Percentiles rank a stretch among this genome's conserved stretches.
These are phyloP conservation scores for Ashbya aceris DNA, from an alignment of 1,139 yeast genomes.

Conservation along the genomic window DNA sequence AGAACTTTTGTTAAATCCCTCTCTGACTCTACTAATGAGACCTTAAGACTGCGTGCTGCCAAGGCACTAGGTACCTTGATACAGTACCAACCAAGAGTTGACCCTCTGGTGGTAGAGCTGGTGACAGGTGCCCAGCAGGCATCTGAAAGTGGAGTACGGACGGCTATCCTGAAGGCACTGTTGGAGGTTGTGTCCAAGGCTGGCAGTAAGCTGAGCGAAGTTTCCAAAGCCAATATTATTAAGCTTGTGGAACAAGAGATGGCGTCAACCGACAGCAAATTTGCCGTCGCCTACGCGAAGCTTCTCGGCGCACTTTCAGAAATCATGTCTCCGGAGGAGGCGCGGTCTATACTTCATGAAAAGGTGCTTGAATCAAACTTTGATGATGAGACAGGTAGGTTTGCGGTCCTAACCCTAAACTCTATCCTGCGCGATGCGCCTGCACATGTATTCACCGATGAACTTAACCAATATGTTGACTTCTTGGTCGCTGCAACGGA, in stretches of 20 bases:
- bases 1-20: constrained; percentile 92
- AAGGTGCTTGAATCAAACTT: constrained; percentile 43
- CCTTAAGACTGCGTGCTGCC: constrained; percentile 79
- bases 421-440: constrained; percentile 76
- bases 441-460: constrained; percentile 44
- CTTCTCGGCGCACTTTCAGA: constrained; percentile 70
- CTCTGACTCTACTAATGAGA: constrained; percentile 64
- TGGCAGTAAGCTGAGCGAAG: constrained; percentile 67
- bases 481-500: constrained; percentile 42
- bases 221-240: constrained; percentile 60
- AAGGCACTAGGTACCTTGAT: constrained; percentile 80
- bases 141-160: constrained; percentile 58
- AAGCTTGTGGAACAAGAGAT: constrained; percentile 71
- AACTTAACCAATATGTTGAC: constrained; percentile 40
- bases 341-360: constrained; percentile 45
- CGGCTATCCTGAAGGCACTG: constrained; percentile 79
- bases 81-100: constrained; percentile 86
- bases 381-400: constrained; percentile 39
- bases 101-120: constrained; percentile 79
- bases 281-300: constrained; percentile 68
- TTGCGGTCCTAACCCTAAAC: constrained; percentile 65
- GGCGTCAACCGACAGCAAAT: constrained; percentile 43
- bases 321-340: constrained; percentile 58
- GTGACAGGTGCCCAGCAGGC: constrained; percentile 63
- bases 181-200: constrained; percentile 76